phyloP scores from a whole-genome alignment of 2,329 filamentous ascomycete genomes.

The Ascochyta lentis region DNA sequence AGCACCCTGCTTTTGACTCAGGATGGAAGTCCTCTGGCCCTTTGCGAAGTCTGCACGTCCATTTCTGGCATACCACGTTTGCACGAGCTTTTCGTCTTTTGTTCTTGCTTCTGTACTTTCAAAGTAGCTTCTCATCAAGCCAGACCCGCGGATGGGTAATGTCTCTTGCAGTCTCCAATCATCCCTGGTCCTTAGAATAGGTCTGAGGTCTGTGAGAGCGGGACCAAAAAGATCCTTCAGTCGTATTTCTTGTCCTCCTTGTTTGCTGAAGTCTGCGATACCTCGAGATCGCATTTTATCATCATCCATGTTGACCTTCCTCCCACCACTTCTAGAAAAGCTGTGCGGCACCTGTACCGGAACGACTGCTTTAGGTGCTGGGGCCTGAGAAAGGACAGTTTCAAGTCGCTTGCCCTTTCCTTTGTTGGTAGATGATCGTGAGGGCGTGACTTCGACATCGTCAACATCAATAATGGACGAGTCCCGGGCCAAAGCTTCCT shows the following conservation, averaged over 20 bases:
- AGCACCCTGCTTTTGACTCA: conserved; percentile 49
- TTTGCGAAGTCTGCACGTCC: conserved; percentile 51
- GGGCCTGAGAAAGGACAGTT: neutral
- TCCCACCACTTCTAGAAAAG: conserved; percentile 23
- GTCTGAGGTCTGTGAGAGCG: conserved; percentile 56
- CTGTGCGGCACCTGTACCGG: conserved; percentile 16
- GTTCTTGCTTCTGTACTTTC: conserved; percentile 50
- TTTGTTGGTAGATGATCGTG: conserved; percentile 7
- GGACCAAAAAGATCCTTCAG: conserved; percentile 60
- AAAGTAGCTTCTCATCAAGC: conserved; percentile 54
- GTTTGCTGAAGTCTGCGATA: conserved; percentile 38
- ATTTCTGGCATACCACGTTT: conserved; percentile 61
- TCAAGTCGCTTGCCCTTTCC: conserved; percentile 2
- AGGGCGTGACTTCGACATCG: conserved; percentile 4
- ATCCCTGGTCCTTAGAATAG: conserved; percentile 57
- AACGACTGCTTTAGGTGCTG: neutral
- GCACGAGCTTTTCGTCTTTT: conserved; percentile 55
- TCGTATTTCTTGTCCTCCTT: conserved; percentile 49
- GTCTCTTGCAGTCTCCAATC: conserved; percentile 60
- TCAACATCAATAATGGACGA: conserved; percentile 23
- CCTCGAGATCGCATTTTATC: conserved; percentile 35
- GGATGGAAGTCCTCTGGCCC: conserved; percentile 48
- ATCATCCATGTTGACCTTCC: conserved; percentile 22
- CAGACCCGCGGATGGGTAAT: conserved; percentile 52
- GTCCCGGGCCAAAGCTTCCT: conserved; percentile 17